Evolutionary conservation across 2,329 filamentous ascomycete species (phyloP), one percentile per base, ranked within the genome.

Genomic region (Penicillium hesseltinei): DNA sequence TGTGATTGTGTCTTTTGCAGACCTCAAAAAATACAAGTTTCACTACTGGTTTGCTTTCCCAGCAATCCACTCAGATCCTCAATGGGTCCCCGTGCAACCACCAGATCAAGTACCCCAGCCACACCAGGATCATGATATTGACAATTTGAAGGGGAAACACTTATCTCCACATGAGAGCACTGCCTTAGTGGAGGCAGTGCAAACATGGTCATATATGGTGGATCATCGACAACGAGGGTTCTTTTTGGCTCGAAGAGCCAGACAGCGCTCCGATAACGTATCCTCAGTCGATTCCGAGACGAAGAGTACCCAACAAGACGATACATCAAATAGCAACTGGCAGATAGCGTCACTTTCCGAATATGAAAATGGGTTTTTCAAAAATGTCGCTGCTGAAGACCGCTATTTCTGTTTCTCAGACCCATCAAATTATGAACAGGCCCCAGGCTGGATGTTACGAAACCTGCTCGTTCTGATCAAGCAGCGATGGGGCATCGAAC

Each of bases 41-140:
- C 91, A 89, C n/a, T 97, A 97, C 77, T 96, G 95, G 87, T 97
- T 97, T 75, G 93, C 89, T 5, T 99, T 96, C 69, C 94, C 94
- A 1, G 92, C 93, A 17, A 82, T 99, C 44, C 92, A 96, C 72
- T 96, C 93, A 4, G 88, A 93, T 54, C 91, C 91, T 2, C 80
- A 83, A 29, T 99, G 94, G 94, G 88, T 84, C 66, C 80, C 87
- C 51, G 74, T 81, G 35, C 61, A 70, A 29, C 49, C 61, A 5
- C 66, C 71, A 5, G 69, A 23, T 33, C 19, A 51, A 47, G 10
- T 50, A 54, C 23, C 46, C 81, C 19, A 54, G n/a, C 48, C 49
- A 56, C 11, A 25, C 29, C 25, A 50, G 47, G 35, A 33, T 36
- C 47, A 61, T 35, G 21, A 43, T 39, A 45, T 51, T 45, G 56